Conservation (phyloP, 306 rosid species). For the Cyclanthera cordifolia region DNA sequence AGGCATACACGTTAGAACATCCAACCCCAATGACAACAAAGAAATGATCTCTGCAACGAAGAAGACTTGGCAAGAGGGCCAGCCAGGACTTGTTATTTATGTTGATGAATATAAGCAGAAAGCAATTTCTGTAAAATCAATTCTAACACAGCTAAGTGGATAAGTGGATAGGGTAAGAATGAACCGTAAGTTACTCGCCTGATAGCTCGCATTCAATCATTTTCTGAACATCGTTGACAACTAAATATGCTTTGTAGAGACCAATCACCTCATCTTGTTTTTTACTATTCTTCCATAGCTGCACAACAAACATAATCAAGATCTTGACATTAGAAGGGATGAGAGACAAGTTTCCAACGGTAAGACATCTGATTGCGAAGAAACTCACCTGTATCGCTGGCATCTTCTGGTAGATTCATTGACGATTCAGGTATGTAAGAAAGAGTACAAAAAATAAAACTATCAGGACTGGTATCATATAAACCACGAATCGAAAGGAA, state of each 20-base stretch:
- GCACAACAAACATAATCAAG: constrained; percentile 17
- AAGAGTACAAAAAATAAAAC: background rate
- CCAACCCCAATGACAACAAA: constrained; percentile 1
- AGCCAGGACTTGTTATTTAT: constrained; percentile 4
- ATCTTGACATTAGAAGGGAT: background rate
- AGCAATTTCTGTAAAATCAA: background rate
- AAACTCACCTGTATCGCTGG: constrained; percentile 79
- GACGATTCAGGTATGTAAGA: constrained; percentile 22
- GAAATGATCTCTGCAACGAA: background rate
- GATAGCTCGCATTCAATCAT: constrained; percentile 50
- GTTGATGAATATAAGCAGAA: constrained; percentile 2
- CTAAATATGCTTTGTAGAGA: constrained; percentile 58
- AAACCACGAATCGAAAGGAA: constrained; percentile 13
- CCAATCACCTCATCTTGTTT: constrained; percentile 73
- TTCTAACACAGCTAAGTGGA: background rate
- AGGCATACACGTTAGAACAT: background rate
- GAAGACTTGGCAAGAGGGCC: constrained; percentile 1
- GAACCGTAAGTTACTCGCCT: constrained; percentile 17
- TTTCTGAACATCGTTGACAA: constrained; percentile 49
- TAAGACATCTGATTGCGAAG: constrained; percentile 7
- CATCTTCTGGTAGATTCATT: constrained; percentile 56
- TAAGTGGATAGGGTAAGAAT: constrained; percentile 12
- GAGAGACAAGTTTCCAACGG: background rate
- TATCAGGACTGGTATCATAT: constrained; percentile 10
- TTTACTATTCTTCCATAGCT: constrained; percentile 72